A percentile compares a stretch with the other conserved stretches of the same genome.
Evolutionary conservation across 2,329 filamentous ascomycete genomes (phyloP).

Genomic region (Furcasterigmium furcatum): DNA sequence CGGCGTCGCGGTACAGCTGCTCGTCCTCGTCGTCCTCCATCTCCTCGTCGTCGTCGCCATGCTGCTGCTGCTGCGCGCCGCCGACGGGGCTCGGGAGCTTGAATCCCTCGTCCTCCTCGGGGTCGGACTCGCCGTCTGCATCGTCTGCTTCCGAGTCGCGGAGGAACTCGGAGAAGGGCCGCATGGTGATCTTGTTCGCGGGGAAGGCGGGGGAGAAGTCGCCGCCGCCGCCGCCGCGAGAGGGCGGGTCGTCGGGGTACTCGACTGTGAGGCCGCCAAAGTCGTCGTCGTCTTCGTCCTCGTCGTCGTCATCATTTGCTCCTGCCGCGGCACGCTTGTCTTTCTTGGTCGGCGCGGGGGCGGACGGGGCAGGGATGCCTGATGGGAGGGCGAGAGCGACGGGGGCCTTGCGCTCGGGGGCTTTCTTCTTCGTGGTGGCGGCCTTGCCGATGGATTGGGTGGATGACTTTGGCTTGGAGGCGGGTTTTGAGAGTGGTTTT

Average conservation of each 20-base stretch:
- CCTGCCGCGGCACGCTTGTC: neutral
- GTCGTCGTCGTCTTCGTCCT: constrained; percentile 54
- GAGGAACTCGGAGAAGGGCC: constrained; percentile 52
- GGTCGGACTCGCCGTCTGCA: constrained; percentile 43
- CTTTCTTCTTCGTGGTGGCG: constrained; percentile 16
- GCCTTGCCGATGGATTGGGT: constrained; percentile 11
- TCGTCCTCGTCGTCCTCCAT: constrained; percentile 16
- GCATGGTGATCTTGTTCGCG: constrained; percentile 25
- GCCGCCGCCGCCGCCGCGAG: constrained; percentile 20
- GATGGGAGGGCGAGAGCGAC: constrained; percentile 11
- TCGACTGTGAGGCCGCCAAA: constrained; percentile 56
- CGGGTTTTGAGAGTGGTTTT: constrained; percentile 10
- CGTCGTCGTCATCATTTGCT: constrained; percentile 43
- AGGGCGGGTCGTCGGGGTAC: constrained; percentile 47
- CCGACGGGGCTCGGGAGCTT: constrained; percentile 53
- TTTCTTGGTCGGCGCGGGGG: constrained; percentile 3
- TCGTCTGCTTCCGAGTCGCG: constrained; percentile 43
- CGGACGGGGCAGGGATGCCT: neutral
- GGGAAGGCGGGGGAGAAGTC: constrained; percentile 50
- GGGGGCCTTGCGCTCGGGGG: constrained; percentile 26
- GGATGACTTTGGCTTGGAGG: constrained; percentile 8
- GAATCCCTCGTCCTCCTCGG: constrained; percentile 46
- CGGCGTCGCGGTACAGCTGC: constrained; percentile 4
- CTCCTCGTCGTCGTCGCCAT: constrained; percentile 24
- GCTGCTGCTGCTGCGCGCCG: constrained; percentile 20